These are phyloP conservation scores for Pleurotus citrinopileatus DNA, from an alignment of 768 basidiomycete species.

Conservation along the genomic window DNA sequence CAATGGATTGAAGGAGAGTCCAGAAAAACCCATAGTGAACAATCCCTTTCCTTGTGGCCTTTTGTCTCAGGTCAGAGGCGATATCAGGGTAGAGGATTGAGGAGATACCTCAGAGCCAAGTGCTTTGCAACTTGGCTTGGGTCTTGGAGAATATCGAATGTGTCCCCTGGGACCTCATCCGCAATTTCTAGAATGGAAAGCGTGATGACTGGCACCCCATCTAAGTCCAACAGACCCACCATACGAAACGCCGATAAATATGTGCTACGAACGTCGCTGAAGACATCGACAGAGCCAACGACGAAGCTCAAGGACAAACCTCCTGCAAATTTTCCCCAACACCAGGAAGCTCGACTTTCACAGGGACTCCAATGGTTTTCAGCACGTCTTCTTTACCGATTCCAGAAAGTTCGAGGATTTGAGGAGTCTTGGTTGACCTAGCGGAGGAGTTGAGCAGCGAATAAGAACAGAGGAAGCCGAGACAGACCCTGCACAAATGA, in stretches of 20 bases:
- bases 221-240: neutral
- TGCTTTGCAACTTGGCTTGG: neutral
- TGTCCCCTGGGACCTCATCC: neutral
- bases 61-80: neutral
- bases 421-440: neutral
- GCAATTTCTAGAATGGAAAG: neutral
- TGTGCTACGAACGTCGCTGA: neutral
- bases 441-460: neutral
- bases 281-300: neutral
- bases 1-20: neutral
- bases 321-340: slow-evolving; percentile 10
- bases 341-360: slow-evolving; percentile 3
- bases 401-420: slow-evolving; percentile 7
- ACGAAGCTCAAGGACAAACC: neutral
- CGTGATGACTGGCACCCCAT: neutral
- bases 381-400: slow-evolving; percentile 5
- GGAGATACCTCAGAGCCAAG: neutral
- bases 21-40: neutral
- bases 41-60: neutral
- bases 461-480: neutral
- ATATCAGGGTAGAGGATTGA: neutral
- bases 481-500: neutral
- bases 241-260: neutral
- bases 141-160: neutral
- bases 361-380: neutral